phyloP scores from a whole-genome alignment of 768 basidiomycete genomes.

The Mycena rebaudengoi region DNA sequence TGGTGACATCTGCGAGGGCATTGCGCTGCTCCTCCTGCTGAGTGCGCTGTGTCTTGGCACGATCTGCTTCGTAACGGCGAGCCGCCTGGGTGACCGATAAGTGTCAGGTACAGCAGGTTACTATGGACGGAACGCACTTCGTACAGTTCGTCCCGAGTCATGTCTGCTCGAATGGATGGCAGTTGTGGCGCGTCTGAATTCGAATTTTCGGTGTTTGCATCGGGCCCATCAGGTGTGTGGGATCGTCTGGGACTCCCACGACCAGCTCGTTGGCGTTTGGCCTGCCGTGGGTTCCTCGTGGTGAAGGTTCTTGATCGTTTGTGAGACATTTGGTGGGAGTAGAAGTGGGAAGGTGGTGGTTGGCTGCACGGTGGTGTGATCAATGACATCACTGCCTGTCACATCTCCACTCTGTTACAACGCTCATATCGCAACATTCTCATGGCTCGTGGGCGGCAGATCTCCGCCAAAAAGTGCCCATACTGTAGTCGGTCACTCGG shows the following conservation, averaged over 20 bases:
- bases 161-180: neutral
- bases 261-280: neutral
- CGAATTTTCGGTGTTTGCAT: neutral
- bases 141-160: conserved; percentile 2
- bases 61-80: neutral
- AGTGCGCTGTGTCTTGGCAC: neutral
- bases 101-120: neutral
- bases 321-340: neutral
- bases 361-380: neutral
- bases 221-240: neutral
- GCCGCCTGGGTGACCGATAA: neutral
- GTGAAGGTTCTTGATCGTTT: neutral
- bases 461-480: neutral
- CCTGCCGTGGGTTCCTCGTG: neutral
- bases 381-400: neutral
- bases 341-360: neutral
- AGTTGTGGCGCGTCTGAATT: neutral
- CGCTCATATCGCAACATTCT: neutral
- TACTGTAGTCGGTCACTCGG: neutral
- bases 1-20: neutral
- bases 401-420: neutral
- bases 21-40: neutral
- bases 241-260: neutral
- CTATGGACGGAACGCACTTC: neutral
- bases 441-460: neutral